Evolutionary conservation across 148 eudicot genomes (phyloP).

Genomic region (Dysphania ambrosioides): DNA sequence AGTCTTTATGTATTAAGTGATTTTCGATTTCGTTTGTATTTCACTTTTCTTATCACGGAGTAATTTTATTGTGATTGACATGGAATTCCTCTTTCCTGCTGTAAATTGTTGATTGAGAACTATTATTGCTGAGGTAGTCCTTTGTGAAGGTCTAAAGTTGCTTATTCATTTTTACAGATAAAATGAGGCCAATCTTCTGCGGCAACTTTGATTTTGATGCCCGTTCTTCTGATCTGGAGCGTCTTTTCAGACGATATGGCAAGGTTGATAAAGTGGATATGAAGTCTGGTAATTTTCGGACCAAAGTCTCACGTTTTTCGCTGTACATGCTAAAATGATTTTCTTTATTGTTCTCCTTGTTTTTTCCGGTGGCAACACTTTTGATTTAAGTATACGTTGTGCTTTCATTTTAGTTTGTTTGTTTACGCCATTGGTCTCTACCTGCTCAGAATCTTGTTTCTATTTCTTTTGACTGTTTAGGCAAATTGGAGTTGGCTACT

Average conservation of each 20-base stretch:
- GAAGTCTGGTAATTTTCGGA: conserved; percentile 48
- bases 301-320: not conserved
- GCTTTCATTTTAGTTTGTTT: not conserved
- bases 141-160: not conserved
- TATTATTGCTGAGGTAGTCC: not conserved
- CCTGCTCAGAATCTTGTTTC: not conserved
- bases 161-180: conserved; percentile 18
- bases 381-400: not conserved
- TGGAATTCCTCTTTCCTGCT: not conserved
- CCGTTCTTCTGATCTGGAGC: conserved; percentile 53
- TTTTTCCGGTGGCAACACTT: not conserved
- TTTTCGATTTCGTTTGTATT: too few species aligned
- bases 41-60: too few species aligned
- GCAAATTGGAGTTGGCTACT: too few species aligned
- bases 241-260: conserved; percentile 55
- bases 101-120: not conserved
- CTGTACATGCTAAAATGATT: not conserved
- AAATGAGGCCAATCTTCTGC: conserved; percentile 60
- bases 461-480: too few species aligned
- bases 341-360: not conserved
- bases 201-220: conserved; percentile 63
- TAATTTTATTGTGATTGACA: too few species aligned
- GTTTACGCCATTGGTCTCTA: not conserved
- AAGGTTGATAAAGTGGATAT: conserved; percentile 65
- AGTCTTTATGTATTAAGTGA: too few species aligned